Base-by-base conservation (phyloP, 2,329 filamentous ascomycete genomes). In the Colletotrichum sp. region DNA sequence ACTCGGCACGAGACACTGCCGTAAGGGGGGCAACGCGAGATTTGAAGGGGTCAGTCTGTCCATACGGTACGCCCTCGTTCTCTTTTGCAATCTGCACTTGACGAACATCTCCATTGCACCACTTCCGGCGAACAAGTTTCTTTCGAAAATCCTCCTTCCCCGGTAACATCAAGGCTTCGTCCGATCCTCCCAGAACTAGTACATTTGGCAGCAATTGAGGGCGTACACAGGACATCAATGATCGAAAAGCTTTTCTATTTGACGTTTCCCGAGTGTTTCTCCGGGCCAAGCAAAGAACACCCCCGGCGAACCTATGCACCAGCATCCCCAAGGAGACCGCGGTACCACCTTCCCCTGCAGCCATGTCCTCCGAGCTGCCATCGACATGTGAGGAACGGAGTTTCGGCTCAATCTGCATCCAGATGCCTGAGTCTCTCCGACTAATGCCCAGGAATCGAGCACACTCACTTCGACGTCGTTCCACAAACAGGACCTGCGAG, bases 231-330 rank as follows among this genome's bases (percentile, higher is more conserved):
- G 22, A 39, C 30, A n/a, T 30, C 27, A 19, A n/a, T 30, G 9
- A 19, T 66, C 39, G 63, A 22, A 25, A 39, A 52, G 39, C 27
- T 68, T 19, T 36, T 55, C 39, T 28, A 34, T 36, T 52, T 27
- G 36, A 34, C 16, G 34, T n/a, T 36, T 48, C 15, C 67, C 72
- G 72, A 74, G 36, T 71, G 60, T 65, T 74, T 74, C 72, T 66
- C 72, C 72, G 72, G 36, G 60, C 66, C 59, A 74, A 71, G 59
- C 36, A 27, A 13, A n/a, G 59, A 22, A 57, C 7, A 27, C 67
- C 67, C 67, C 72, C 44, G 60, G 39, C 34, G 44, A 57, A 71
- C 25, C 25, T 9, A n/a, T 44, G 72, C 67, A 74, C 27, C 55
- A 55, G 25, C n/a, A 27, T 59, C 25, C 44, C 34, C 48, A 34